Base-by-base conservation (phyloP, 768 basidiomycete genomes). In the Leucogyrophana mollusca region DNA sequence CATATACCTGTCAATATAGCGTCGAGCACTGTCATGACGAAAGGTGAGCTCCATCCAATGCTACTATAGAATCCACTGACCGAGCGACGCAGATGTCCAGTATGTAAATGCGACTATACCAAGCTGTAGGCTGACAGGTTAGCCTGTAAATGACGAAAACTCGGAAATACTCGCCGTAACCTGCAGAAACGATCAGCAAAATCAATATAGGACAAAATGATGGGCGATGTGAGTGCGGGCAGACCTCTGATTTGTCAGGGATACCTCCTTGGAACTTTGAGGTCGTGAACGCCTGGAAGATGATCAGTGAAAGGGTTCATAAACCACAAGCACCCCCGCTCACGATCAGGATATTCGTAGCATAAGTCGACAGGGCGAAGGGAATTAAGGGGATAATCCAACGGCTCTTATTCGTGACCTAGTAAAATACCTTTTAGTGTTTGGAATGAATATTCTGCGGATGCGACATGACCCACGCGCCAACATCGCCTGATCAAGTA, bases 401-500 rank as follows among this genome's bases (percentile, higher is more conserved):
- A 1, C 35, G 54, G 14, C 57, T 72, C 46, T 57, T 60, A 24
- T 67, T 64, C 21, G 72, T 73, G 58, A 77, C 65, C 79, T 79
- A 17, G 5, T 9, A 24, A 21, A 21, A 36, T 35, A 34, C 4
- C 14, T 27, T n/a, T n/a, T n/a, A n/a, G n/a, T n/a, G n/a, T n/a
- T n/a, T n/a, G n/a, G n/a, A n/a, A n/a, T n/a, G 9, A 32, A 16
- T 16, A 22, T 4, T 10, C 24, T 13, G n/a, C 35, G 23, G 4
- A 18, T n/a, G 18, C 22, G 33, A 22, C 39, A 9, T 14, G 10
- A 24, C 64, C 13, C 38, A 74, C 79, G 69, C 74, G 76, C 74
- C 77, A 81, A 46, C 78, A 79, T 43, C 73, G 62, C 30, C 70
- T 61, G 21, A 79, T 72, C 35, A 76, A 75, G 49, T 74, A 80